Evolutionary conservation across 2,329 filamentous ascomycete genomes (phyloP).

Genomic region (Keithomyces neogunnii): DNA sequence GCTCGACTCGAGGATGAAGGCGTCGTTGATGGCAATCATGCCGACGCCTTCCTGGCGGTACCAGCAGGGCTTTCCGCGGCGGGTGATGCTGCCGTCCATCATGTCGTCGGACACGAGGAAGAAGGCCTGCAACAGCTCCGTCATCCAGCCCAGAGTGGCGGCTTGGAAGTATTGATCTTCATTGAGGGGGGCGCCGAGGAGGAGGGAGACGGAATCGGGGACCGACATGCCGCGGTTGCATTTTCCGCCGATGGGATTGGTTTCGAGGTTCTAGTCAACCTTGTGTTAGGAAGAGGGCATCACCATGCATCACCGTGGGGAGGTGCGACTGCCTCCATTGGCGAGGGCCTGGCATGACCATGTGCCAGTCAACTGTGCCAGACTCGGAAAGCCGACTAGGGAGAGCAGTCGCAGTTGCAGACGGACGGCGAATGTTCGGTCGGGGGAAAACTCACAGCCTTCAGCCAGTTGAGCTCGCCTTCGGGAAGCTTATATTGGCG

Average conservation of each 20-base stretch:
- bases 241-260: slow-evolving; percentile 89
- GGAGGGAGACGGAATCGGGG: slow-evolving; percentile 77
- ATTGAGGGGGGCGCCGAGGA: slow-evolving; percentile 62
- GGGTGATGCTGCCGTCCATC: slow-evolving; percentile 94
- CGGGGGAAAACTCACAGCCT: slow-evolving; percentile 48
- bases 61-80: slow-evolving; percentile 92
- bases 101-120: slow-evolving; percentile 98
- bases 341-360: too few species aligned
- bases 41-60: slow-evolving; percentile 84
- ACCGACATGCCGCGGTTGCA: slow-evolving; percentile 99
- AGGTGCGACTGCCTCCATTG: too few species aligned
- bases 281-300: neutral
- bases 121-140: slow-evolving; percentile 96
- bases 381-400: too few species aligned
- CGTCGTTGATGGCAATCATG: slow-evolving; percentile 96
- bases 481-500: slow-evolving; percentile 75
- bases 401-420: neutral
- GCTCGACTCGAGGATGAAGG: slow-evolving; percentile 84
- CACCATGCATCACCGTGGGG: neutral
- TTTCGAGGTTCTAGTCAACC: slow-evolving; percentile 58
- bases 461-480: slow-evolving; percentile 78
- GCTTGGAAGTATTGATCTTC: slow-evolving; percentile 82
- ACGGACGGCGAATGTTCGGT: neutral
- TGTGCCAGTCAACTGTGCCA: too few species aligned
- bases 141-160: slow-evolving; percentile 90